Evolutionary conservation across 2,329 filamentous ascomycete genomes (phyloP), one percentile per base, ranked within the genome.

Genomic region (Scytalidium lignicola): DNA sequence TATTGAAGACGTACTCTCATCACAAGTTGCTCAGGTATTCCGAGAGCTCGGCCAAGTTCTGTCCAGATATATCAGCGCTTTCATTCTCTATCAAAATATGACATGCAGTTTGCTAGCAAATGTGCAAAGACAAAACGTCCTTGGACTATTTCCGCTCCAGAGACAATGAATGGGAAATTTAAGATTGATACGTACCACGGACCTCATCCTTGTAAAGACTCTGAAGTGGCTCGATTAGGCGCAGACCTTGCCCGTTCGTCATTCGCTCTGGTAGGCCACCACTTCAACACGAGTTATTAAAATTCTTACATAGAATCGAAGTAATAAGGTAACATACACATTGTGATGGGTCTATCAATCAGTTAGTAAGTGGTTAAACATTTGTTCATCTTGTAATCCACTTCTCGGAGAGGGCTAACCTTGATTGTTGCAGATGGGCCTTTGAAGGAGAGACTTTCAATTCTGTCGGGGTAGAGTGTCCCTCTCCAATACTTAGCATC

Each of bases 121-220:
- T 47, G 32, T 47, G 32, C 20, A 32, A 47, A 47, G 20, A 41
- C 18, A 39, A 39, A 41, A 41, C 45, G 20, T 47, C 32, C 21
- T 47, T 15, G 21, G 20, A 41, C 37, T 43, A 26, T 23, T 43
- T 48, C 18, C 19, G 39, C 21, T 21, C 15, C 46, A 48, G 39
- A 43, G 19, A 48, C 39, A n/a, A n/a, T n/a, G 4, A 48, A 48
- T 29, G 39, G 46, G 17, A 43, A 43, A 48, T 43, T 8, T 13
- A 37, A 26, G 6, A 6, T 10, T 26, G 10, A 26, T 26, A 37
- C 32, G 32, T 37, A 37, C 32, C 32, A 51, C 86, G 77, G 21
- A 90, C 88, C 70, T 93, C 88, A 59, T 93, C 87, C 67, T 93
- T 93, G 78, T 91, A 92, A 23, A 93, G 74, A 63, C 88, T 83